Evolutionary conservation across 306 rosid genomes (phyloP).

Genomic region (Quercus berberidifolia): DNA sequence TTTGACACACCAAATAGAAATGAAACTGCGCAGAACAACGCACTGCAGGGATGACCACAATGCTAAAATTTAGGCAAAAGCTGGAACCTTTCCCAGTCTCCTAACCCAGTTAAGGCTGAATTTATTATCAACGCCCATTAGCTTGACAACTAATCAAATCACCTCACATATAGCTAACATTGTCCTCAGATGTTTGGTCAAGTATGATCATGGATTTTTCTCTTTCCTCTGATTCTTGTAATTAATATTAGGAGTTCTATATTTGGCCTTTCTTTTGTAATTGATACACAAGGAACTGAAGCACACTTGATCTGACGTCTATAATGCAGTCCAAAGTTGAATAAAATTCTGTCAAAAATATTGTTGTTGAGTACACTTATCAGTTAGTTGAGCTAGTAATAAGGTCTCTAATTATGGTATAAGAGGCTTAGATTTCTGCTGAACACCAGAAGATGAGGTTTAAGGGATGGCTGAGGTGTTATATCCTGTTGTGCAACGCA

Average conservation of each 20-base stretch:
- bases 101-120: background rate
- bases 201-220: background rate
- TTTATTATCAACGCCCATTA: background rate
- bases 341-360: background rate
- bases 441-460: background rate
- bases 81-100: background rate
- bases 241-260: background rate
- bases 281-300: background rate
- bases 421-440: background rate
- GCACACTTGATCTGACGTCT: background rate
- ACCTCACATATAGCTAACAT: background rate
- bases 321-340: background rate
- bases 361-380: background rate
- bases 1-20: background rate
- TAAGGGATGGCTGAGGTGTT: background rate
- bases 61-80: background rate
- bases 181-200: background rate
- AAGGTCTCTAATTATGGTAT: background rate
- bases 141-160: background rate
- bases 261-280: background rate
- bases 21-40: background rate
- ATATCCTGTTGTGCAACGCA: background rate
- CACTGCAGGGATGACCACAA: background rate
- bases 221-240: background rate
- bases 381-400: background rate